phyloP scores from a whole-genome alignment of 371 early-diverging fungal species.

The Quaeritorhiza haematococci region DNA sequence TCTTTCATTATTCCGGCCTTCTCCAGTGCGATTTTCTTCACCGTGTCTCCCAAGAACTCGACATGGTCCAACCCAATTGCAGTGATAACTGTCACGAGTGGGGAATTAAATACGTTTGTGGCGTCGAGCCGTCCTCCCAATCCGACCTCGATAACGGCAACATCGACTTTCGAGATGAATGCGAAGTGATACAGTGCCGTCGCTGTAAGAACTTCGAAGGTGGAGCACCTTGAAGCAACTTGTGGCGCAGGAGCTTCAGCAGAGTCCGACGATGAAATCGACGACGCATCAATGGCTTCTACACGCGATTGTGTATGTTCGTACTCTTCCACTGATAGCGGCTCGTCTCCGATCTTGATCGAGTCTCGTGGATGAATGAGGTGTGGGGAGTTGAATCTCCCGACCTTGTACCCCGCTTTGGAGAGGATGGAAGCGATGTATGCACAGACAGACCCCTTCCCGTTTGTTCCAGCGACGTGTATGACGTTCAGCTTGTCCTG shows the following conservation, averaged over 20 bases:
- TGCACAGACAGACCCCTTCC: conserved; percentile 75
- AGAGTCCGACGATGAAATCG: background rate
- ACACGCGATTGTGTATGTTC: conserved; percentile 29
- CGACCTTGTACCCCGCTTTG: conserved; percentile 40
- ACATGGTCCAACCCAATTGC: conserved; percentile 72
- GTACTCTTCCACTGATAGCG: conserved; percentile 40
- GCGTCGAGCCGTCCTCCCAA: conserved; percentile 78
- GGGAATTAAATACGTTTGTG: conserved; percentile 67
- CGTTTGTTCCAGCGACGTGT: conserved; percentile 82
- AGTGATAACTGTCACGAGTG: conserved; percentile 53
- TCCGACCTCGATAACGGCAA: conserved; percentile 77
- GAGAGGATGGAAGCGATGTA: conserved; percentile 45
- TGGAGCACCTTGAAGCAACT: conserved; percentile 20
- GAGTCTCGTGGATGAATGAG: conserved; percentile 63
- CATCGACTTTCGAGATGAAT: conserved; percentile 57
- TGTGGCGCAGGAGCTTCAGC: conserved; percentile 20
- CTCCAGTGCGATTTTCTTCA: conserved; percentile 63
- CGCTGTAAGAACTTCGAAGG: conserved; percentile 63
- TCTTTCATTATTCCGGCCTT: conserved; percentile 74
- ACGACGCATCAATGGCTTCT: background rate
- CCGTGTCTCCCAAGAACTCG: conserved; percentile 60
- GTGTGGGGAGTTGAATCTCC: conserved; percentile 76
- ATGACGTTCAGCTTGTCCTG: conserved; percentile 49
- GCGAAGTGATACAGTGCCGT: conserved; percentile 42
- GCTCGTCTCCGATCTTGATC: conserved; percentile 50